A percentile compares a stretch with the other conserved stretches of the same genome.
These are phyloP conservation scores for Zoysia pacifica DNA, from an alignment of 176 grass and related monocot species.

Conservation along the genomic window DNA sequence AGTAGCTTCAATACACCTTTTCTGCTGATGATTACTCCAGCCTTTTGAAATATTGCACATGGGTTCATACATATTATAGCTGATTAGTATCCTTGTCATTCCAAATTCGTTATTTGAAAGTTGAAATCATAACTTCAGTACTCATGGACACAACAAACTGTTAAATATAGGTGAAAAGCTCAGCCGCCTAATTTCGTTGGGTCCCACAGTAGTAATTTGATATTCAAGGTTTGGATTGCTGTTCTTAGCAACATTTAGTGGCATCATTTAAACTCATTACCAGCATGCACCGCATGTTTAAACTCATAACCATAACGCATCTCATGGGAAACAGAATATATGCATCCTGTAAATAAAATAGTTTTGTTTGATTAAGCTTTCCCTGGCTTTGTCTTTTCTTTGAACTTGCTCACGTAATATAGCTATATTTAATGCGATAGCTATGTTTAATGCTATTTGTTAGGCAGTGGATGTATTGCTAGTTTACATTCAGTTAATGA, in stretches of 20 bases:
- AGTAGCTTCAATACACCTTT: constrained; percentile 12
- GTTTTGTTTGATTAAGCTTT: constrained; percentile 16
- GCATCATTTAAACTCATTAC: constrained; percentile 12
- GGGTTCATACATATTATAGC: neutral
- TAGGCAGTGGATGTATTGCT: neutral
- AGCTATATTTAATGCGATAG: neutral
- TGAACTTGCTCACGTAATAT: neutral
- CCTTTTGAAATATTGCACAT: constrained; percentile 3
- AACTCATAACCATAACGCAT: neutral
- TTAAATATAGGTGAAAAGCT: neutral
- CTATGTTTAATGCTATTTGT: constrained; percentile 1
- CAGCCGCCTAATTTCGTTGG: neutral
- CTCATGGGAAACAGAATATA: neutral
- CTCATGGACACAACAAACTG: neutral
- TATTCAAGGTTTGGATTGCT: constrained; percentile 3
- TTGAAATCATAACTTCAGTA: neutral
- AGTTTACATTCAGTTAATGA: neutral
- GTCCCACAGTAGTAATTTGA: neutral
- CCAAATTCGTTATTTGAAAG: neutral
- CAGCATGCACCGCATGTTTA: neutral
- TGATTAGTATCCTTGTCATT: neutral
- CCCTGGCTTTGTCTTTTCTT: neutral
- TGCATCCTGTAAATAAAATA: neutral
- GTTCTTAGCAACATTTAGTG: constrained; percentile 22
- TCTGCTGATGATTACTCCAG: neutral